Evolutionary conservation across 2,329 filamentous ascomycete genomes (phyloP).

Genomic region (Alternaria panax): DNA sequence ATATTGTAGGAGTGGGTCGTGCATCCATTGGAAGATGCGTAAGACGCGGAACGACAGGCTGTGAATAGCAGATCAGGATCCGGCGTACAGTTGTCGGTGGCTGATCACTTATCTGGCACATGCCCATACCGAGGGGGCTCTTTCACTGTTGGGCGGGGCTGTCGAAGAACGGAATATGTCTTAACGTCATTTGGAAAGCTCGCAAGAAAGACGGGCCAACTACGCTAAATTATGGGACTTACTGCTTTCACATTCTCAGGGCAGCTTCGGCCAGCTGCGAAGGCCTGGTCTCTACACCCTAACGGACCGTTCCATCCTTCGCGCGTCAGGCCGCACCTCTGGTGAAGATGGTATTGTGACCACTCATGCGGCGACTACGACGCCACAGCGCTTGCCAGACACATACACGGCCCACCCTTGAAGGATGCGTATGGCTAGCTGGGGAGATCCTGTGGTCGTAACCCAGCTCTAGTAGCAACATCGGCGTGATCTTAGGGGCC

Average conservation of each 20-base stretch:
- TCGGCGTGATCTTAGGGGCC: conserved; percentile 5
- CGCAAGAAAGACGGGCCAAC: not conserved
- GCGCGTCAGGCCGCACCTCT: not conserved
- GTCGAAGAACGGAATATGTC: not conserved
- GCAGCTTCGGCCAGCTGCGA: not conserved
- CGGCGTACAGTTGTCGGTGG: not conserved
- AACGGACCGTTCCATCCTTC: conserved; percentile 5
- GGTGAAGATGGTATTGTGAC: not conserved
- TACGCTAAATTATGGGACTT: not conserved
- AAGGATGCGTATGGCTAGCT: conserved; percentile 9
- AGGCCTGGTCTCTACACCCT: not conserved
- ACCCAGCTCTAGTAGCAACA: conserved; percentile 13
- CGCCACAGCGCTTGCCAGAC: conserved; percentile 22
- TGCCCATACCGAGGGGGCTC: not conserved
- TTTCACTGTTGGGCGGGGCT: too few species aligned
- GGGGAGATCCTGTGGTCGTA: conserved; percentile 5
- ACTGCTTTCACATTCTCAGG: not conserved
- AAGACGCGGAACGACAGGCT: not conserved
- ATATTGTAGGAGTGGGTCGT: not conserved
- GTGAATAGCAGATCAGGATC: not conserved
- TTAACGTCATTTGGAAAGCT: not conserved
- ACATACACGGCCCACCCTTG: conserved; percentile 9
- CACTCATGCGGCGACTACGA: not conserved
- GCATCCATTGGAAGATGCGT: not conserved
- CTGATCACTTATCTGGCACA: not conserved